A percentile compares a stretch with the other conserved stretches of the same genome.
Evolutionary conservation across 805 yeast species (phyloP).

Genomic region (Candida tallmaniae): DNA sequence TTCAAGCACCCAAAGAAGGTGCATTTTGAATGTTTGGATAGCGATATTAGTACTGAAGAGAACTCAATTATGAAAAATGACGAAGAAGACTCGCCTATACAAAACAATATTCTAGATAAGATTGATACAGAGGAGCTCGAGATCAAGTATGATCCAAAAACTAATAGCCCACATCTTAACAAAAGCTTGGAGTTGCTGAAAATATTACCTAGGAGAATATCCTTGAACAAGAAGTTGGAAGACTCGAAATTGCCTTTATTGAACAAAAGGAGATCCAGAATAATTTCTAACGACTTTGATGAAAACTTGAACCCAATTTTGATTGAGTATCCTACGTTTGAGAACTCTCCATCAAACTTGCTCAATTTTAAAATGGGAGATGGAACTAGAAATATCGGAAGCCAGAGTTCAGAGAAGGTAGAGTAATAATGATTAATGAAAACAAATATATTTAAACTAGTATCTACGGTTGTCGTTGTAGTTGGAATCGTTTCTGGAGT

Average conservation of each 20-base stretch:
- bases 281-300: slow-evolving; percentile 4
- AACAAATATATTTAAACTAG: no score
- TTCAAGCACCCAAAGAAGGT: slow-evolving; percentile 31
- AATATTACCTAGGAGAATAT: slow-evolving; percentile 10
- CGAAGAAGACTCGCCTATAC: slow-evolving; percentile 25
- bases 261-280: slow-evolving; percentile 28
- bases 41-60: slow-evolving; percentile 26
- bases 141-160: slow-evolving; percentile 20
- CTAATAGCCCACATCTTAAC: slow-evolving; percentile 25
- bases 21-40: slow-evolving; percentile 37
- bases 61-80: slow-evolving; percentile 17
- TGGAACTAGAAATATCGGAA: slow-evolving; percentile 16
- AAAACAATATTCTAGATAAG: slow-evolving; percentile 19
- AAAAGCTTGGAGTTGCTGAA: slow-evolving; percentile 3
- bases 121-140: slow-evolving; percentile 22
- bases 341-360: slow-evolving; percentile 15
- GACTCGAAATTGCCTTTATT: slow-evolving; percentile 23
- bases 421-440: slow-evolving; percentile 16
- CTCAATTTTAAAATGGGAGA: slow-evolving; percentile 14
- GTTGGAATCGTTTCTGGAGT: no score
- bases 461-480: no score
- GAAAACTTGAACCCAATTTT: background rate
- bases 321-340: background rate
- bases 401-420: slow-evolving; percentile 23
- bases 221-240: slow-evolving; percentile 15